A percentile compares a stretch with the other conserved stretches of the same genome.
Evolutionary conservation across 176 grass and related monocot genomes (phyloP).

Genomic region (Zea mays): Zm-B73-REFERENCE-NAM-5.0 NC_050100.1:91377501-91378000

Average conservation of each 20-base stretch:
- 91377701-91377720: slow-evolving; percentile 3
- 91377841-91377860: not conserved
- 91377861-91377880: not conserved
- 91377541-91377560: no score
- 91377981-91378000: slow-evolving; percentile 24
- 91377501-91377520: no score
- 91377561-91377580: no score
- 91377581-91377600: no score
- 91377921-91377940: not conserved
- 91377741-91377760: not conserved
- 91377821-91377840: slow-evolving; percentile 25
- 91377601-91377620: no score
- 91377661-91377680: no score
- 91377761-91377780: not conserved
- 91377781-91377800: not conserved
- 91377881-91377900: slow-evolving; percentile 37
- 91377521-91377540: no score
- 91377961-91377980: slow-evolving; percentile 2
- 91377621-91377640: no score
- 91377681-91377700: not conserved
- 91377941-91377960: not conserved
- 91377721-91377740: slow-evolving; percentile 16
- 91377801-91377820: slow-evolving; percentile 20
- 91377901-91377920: not conserved
- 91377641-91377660: no score